These are phyloP conservation scores for Trichoderma asperellum DNA, from an alignment of 2,329 filamentous ascomycete species.

Conservation along the genomic window DNA sequence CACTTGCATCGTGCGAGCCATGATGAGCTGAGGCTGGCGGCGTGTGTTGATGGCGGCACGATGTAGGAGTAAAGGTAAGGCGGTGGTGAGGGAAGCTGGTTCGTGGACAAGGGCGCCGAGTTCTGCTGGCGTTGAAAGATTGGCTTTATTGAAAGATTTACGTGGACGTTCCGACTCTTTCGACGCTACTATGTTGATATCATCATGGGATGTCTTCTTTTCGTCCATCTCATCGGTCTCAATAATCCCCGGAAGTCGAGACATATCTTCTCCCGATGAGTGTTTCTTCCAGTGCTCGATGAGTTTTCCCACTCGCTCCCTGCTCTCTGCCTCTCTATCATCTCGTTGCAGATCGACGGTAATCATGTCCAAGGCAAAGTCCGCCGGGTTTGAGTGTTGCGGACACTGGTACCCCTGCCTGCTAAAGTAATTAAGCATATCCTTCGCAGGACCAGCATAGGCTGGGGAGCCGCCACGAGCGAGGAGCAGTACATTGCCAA, in stretches of 20 bases:
- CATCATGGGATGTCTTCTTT: conserved; percentile 22
- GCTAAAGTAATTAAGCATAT: conserved; percentile 69
- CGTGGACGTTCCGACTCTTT: conserved; percentile 35
- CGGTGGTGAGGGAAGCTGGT: conserved; percentile 62
- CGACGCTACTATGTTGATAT: not conserved
- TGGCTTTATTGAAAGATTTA: conserved; percentile 49
- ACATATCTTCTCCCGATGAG: not conserved
- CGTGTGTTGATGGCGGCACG: conserved; percentile 71
- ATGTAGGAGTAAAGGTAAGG: conserved; percentile 69
- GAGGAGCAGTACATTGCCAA: conserved; percentile 72
- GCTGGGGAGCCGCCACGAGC: conserved; percentile 70
- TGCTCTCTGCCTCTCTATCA: conserved; percentile 63
- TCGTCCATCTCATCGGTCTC: conserved; percentile 38
- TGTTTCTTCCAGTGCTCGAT: conserved; percentile 60
- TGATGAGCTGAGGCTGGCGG: conserved; percentile 65
- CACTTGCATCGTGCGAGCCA: conserved; percentile 70
- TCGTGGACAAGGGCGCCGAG: conserved; percentile 69
- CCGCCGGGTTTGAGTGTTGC: conserved; percentile 72
- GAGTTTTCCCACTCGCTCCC: conserved; percentile 63
- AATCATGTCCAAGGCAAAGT: conserved; percentile 77
- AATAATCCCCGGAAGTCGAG: conserved; percentile 37
- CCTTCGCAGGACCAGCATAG: conserved; percentile 64
- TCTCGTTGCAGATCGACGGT: conserved; percentile 74
- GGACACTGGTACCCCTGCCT: conserved; percentile 66
- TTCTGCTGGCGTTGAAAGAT: conserved; percentile 69